Percentiles rank a stretch among this genome's conserved stretches.
Conservation (phyloP, 225 moss, liverwort and hornwort species). For the Climacium dendroides region DNA sequence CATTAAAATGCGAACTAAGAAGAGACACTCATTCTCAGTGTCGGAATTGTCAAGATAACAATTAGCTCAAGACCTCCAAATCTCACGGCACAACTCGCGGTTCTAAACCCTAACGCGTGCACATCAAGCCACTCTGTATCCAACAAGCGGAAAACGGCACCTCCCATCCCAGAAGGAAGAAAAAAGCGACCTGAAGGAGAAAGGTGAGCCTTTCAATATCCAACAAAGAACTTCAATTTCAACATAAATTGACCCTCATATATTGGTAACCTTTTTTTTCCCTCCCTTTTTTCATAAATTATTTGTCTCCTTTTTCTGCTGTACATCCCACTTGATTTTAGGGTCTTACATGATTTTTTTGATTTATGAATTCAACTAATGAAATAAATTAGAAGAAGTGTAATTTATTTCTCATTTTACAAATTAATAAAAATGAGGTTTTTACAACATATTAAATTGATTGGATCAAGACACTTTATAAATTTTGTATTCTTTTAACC, state of each 20-base stretch:
- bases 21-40: not conserved
- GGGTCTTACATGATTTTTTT: not conserved
- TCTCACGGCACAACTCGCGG: not conserved
- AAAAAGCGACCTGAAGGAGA: constrained; percentile 27
- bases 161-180: not conserved
- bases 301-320: accelerated
- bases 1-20: not conserved
- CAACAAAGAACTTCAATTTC: not conserved
- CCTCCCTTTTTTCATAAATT: not conserved
- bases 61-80: not conserved
- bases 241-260: accelerated
- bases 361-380: not conserved
- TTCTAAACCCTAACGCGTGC: not conserved
- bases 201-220: not conserved
- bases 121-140: not conserved
- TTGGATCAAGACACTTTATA: not conserved
- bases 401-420: not conserved
- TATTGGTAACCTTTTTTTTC: accelerated
- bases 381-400: too few relatives aligned
- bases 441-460: not conserved
- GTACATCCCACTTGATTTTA: not conserved
- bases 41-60: not conserved
- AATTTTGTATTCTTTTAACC: not conserved
- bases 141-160: not conserved
- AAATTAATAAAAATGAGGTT: not conserved